Base-by-base conservation (phyloP, 2,329 filamentous ascomycete genomes). In the Botrytis cinerea region DNA sequence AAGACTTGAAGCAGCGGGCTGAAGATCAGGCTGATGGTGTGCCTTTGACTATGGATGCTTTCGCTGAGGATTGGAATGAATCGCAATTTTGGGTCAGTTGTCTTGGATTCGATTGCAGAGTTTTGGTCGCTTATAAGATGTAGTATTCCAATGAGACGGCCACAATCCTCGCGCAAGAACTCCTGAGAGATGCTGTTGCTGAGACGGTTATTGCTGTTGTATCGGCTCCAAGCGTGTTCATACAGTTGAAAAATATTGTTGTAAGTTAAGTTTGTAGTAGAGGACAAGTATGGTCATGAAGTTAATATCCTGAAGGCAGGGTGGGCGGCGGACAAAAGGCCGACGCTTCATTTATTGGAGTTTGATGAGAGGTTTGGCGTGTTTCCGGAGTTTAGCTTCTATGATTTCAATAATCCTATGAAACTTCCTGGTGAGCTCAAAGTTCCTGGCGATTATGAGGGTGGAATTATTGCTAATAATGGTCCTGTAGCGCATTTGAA, bases 11-110 rank as follows among this genome's bases (percentile, higher is more conserved):
- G 82, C 83, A 84, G 18, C 84, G 86, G 51, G 89, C 90, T 1
- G 90, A 92, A 79, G 83, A 87, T 64, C 84, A 86, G 22, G 85
- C 86, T 75, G 60, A 73, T 68, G 54, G 70, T n/a, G 70, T 71
- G 40, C 70, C 74, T 67, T 82, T 88, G 48, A 86, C 83, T 59
- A 95, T 95, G 88, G 89, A 92, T 45, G 84, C 87, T 1, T 96
- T 95, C 78, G 85, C 86, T 1, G 93, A 95, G 82, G 91, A 95
- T 81, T 96, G 93, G 93, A 93, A 95, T 79, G 88, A 91, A 79
- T 92, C 89, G 75, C 93, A 95, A 82, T 96, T 96, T 79, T 96
- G 93, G 93, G 90, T 93, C 84, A 57, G 85, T 80, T 43, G 22
- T 40, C 35, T 57, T 32, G 32, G 18, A 18, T 40, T 54, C 9